These are phyloP conservation scores for Pseudoscleropodium purum DNA, from an alignment of 225 moss, liverwort and hornwort genomes.

Conservation along the genomic window DNA sequence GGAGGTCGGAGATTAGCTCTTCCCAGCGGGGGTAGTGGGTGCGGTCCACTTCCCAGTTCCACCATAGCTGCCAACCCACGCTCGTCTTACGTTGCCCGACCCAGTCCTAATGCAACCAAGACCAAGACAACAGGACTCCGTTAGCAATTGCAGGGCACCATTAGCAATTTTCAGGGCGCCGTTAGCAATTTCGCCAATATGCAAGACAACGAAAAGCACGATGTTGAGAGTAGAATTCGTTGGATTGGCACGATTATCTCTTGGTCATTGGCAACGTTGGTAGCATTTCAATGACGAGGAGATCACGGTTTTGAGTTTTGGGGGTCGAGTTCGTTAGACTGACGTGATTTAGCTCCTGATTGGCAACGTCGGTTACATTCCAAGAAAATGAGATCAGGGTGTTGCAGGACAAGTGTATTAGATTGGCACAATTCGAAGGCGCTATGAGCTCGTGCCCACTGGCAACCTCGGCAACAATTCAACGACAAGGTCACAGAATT, in stretches of 20 bases:
- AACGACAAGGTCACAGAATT: neutral
- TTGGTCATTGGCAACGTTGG: too few relatives aligned
- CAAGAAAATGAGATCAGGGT: neutral
- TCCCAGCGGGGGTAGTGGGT: conserved; percentile 76
- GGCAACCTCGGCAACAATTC: neutral
- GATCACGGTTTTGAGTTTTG: neutral
- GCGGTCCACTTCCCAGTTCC: conserved; percentile 92
- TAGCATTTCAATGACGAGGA: neutral
- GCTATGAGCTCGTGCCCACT: neutral
- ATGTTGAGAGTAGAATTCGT: neutral
- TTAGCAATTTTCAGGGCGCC: too few relatives aligned
- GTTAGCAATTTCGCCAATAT: neutral
- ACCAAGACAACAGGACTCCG: neutral
- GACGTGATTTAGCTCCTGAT: neutral
- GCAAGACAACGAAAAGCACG: neutral
- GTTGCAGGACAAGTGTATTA: neutral
- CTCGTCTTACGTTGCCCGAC: conserved; percentile 84
- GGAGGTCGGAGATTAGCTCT: conserved; percentile 39
- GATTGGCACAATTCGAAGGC: neutral
- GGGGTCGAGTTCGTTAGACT: neutral
- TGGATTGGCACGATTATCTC: neutral
- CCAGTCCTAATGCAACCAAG: conserved; percentile 58
- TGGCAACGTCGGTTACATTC: neutral
- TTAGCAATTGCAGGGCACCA: neutral
- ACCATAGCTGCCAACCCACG: conserved; percentile 91